Conservation (phyloP, 1,139 yeast species). For the Saccharomycopsis hybrid region DNA sequence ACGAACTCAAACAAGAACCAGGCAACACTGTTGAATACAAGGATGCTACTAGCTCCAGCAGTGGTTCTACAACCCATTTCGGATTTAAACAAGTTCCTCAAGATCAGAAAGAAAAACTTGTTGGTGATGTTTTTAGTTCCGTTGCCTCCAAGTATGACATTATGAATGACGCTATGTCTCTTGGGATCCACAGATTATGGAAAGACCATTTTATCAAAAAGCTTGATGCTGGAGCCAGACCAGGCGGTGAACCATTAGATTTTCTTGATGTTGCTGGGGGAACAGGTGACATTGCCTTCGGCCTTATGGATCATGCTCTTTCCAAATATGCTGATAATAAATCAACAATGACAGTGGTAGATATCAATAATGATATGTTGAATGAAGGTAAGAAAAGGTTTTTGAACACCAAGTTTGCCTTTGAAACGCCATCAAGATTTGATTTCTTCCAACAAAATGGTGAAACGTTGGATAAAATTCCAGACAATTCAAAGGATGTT, state of each 20-base stretch:
- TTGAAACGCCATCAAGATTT: constrained; percentile 56
- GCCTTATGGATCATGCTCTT: constrained; percentile 87
- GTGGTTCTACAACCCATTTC: constrained; percentile 93
- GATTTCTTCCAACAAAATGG: constrained; percentile 87
- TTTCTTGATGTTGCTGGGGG: constrained; percentile 99
- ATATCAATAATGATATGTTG: constrained; percentile 94
- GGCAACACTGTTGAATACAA: no score
- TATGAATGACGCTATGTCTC: constrained; percentile 97
- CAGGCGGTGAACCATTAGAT: constrained; percentile 77
- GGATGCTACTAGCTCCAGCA: no score
- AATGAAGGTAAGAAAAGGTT: constrained; percentile 82
- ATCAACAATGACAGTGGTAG: constrained; percentile 85
- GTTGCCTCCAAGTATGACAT: constrained; percentile 92
- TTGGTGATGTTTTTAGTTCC: constrained; percentile 84
- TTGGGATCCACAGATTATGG: constrained; percentile 95
- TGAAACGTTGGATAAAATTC: constrained; percentile 76
- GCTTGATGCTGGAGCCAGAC: constrained; percentile 90
- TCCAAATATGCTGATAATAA: constrained; percentile 65
- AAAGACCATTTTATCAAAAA: constrained; percentile 82
- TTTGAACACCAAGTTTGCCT: constrained; percentile 39
- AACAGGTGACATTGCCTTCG: constrained; percentile 96
- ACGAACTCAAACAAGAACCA: no score
- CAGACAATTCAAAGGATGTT: constrained; percentile 84
- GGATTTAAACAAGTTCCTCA: constrained; percentile 83
- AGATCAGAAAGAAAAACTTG: constrained; percentile 78